A percentile compares a stretch with the other conserved stretches of the same genome.
These are phyloP conservation scores for Cubamyces lactineus DNA, from an alignment of 768 basidiomycete genomes.

Conservation along the genomic window DNA sequence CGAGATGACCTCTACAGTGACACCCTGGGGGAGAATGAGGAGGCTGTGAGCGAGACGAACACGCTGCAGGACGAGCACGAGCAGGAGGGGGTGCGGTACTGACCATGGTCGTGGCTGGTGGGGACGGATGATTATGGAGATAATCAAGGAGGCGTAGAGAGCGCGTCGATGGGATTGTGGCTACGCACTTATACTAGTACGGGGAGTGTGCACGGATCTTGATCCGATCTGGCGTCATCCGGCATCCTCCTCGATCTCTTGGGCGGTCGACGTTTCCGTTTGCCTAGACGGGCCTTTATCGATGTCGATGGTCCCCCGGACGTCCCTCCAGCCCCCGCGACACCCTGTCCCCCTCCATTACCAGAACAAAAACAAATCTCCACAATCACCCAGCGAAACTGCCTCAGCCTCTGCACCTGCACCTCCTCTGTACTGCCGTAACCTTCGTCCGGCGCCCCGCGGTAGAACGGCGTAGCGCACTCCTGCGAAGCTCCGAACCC, in stretches of 20 bases:
- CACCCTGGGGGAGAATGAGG: conserved; percentile 53
- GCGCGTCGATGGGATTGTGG: conserved; percentile 34
- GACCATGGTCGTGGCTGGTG: conserved; percentile 27
- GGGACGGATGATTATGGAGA: conserved; percentile 26
- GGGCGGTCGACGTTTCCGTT: conserved; percentile 13
- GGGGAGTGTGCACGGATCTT: conserved; percentile 72
- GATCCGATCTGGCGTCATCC: conserved; percentile 56
- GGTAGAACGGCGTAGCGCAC: neutral
- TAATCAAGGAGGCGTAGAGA: conserved; percentile 34
- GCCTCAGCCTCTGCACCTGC: neutral
- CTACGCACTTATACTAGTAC: conserved; percentile 50
- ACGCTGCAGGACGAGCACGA: conserved; percentile 36
- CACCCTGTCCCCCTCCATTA: neutral
- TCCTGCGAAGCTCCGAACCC: no score
- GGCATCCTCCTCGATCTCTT: conserved; percentile 26
- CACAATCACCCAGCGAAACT: no score
- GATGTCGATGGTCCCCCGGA: conserved; percentile 21
- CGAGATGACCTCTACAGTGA: conserved; percentile 59
- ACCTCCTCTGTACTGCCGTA: no score
- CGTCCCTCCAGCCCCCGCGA: neutral
- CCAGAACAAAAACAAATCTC: no score
- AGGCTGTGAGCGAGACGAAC: conserved; percentile 32
- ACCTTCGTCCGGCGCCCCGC: neutral
- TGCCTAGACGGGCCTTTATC: conserved; percentile 25
- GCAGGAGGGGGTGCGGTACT: conserved; percentile 16